Evolutionary conservation across 2,329 filamentous ascomycete genomes (phyloP).

Genomic region (Botryotinia convoluta): DNA sequence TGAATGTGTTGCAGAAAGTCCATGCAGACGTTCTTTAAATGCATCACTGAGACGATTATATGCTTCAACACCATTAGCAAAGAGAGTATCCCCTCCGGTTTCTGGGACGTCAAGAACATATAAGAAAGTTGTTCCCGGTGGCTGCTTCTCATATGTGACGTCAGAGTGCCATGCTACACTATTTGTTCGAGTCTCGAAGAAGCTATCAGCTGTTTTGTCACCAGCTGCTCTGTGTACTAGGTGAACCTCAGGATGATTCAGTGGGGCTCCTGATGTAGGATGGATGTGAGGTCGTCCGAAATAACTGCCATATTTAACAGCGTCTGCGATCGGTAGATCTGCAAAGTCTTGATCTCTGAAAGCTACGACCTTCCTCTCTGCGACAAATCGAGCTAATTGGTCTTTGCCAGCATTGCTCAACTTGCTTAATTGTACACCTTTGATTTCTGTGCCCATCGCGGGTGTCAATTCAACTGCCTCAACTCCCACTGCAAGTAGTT

Average conservation of each 20-base stretch:
- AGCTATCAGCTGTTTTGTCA: constrained; percentile 58
- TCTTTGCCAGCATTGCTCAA: constrained; percentile 69
- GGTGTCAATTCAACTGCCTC: constrained; percentile 64
- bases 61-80: constrained; percentile 74
- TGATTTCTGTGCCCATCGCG: constrained; percentile 70
- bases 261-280: constrained; percentile 72
- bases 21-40: constrained; percentile 78
- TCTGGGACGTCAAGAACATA: constrained; percentile 81
- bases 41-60: constrained; percentile 77
- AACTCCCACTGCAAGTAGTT: constrained; percentile 58
- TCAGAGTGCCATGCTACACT: constrained; percentile 88
- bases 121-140: constrained; percentile 84
- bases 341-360: constrained; percentile 75
- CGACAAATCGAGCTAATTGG: constrained; percentile 71
- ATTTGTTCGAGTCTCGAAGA: constrained; percentile 69
- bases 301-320: constrained; percentile 67
- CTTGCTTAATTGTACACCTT: constrained; percentile 67
- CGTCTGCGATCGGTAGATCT: constrained; percentile 66
- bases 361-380: constrained; percentile 73
- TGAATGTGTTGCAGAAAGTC: constrained; percentile 77
- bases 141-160: constrained; percentile 83
- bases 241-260: constrained; percentile 71
- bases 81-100: constrained; percentile 81
- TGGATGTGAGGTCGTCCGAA: constrained; percentile 83
- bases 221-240: constrained; percentile 72